Evolutionary conservation across 139 green algal species (phyloP).

Genomic region (Chlamydomonas asymmetrica): DNA sequence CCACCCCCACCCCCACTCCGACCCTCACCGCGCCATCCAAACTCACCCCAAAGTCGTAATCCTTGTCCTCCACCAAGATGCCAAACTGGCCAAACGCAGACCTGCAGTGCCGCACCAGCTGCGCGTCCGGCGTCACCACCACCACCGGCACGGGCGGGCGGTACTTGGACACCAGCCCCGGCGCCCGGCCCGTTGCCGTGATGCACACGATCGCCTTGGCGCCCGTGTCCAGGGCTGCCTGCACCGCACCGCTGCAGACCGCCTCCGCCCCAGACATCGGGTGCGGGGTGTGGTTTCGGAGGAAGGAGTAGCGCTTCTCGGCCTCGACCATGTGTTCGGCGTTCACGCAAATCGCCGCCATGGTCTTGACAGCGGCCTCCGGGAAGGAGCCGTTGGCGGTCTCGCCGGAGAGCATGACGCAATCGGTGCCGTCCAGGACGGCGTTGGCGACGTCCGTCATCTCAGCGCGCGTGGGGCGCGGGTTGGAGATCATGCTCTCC

Average conservation of each 20-base stretch:
- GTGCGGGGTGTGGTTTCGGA: slow-evolving; percentile 60
- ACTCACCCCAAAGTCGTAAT: slow-evolving; percentile 3
- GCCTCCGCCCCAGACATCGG: slow-evolving; percentile 53
- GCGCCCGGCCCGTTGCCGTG: slow-evolving; percentile 46
- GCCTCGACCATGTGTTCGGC: slow-evolving; percentile 65
- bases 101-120: slow-evolving; percentile 53
- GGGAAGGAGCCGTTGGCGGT: slow-evolving; percentile 74
- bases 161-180: slow-evolving; percentile 63
- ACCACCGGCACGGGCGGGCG: slow-evolving; percentile 51
- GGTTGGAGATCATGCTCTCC: slow-evolving; percentile 62
- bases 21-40: too few relatives aligned
- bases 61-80: slow-evolving; percentile 21
- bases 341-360: slow-evolving; percentile 73
- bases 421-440: slow-evolving; percentile 76
- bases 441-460: slow-evolving; percentile 83
- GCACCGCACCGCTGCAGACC: slow-evolving; percentile 40
- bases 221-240: slow-evolving; percentile 71
- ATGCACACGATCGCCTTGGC: slow-evolving; percentile 67
- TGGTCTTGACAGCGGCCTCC: slow-evolving; percentile 66
- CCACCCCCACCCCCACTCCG: not conserved
- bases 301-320: slow-evolving; percentile 56
- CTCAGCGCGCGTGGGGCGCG: slow-evolving; percentile 68
- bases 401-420: slow-evolving; percentile 80
- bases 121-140: slow-evolving; percentile 48
- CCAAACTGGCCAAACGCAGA: slow-evolving; percentile 34